Evolutionary conservation across 768 basidiomycete species (phyloP), one percentile per base, ranked within the genome.

Genomic region (Leccinum boreale): DNA sequence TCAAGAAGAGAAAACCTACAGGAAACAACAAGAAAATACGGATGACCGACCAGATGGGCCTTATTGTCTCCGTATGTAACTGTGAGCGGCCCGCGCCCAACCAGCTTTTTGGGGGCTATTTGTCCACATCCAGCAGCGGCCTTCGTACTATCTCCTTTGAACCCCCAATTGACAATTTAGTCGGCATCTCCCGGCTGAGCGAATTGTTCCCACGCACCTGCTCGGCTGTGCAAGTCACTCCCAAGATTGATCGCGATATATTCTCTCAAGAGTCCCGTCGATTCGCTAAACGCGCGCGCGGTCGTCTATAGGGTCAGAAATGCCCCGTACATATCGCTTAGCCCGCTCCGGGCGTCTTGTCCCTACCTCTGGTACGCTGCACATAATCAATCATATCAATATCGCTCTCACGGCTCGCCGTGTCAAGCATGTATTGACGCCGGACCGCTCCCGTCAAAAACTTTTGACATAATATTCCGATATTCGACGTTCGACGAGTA

Each of bases 221-320:
- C 19, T 44, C 59, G 69, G 69, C 69, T 68, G 64, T 70, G 64
- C 62, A 44, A 49, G 58, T 63, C 54, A 56, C 63, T 53, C 51
- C 39, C 50, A 54, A 65, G 59, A 62, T 63, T 59, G 64, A 65
- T 69, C 66, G 52, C 59, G 61, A 62, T 65, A 26, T 5, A 1
- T 36, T 14, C 9, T n/a, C 15, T 44, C 11, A 12, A 12, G 2
- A 44, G 42, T 44, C 11, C 42, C 42, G 11, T 50, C 62, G 57
- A 68, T 68, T 67, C 57, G 61, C 19, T 19, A 23, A 35, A 44
- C 19, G 19, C 10, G 19, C 19, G 19, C 42, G 42, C 12, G 39
- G 17, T 11, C 9, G 7, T 12, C 12, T n/a, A 44, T 62, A 55
- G 53, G 52, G 62, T 66, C 42, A 57, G 31, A 42, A 12, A 54